phyloP scores from a whole-genome alignment of 164 flowering plant genomes.

The Piper betle region DNA sequence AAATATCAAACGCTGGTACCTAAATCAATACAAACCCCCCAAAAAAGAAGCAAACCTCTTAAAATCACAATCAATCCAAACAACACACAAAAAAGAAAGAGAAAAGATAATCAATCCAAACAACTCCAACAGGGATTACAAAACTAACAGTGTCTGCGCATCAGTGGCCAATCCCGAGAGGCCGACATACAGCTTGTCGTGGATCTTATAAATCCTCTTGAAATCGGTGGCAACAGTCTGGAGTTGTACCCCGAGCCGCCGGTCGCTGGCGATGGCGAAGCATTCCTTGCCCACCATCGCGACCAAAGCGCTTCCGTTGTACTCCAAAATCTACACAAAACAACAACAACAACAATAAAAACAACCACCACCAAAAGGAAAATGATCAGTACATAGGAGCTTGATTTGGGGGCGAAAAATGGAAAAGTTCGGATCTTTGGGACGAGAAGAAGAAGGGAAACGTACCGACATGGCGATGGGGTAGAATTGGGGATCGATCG shows the following conservation, averaged over 20 bases:
- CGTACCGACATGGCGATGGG: too few relatives aligned
- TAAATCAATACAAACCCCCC: constrained; percentile 7
- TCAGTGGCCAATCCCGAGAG: constrained; percentile 90
- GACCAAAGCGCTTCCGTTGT: constrained; percentile 87
- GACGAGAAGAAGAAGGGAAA: too few relatives aligned
- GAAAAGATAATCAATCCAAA: background rate
- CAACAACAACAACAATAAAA: too few relatives aligned
- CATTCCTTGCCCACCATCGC: constrained; percentile 99
- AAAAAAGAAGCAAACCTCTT: too few relatives aligned
- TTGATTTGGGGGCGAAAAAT: background rate
- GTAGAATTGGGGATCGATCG: too few relatives aligned
- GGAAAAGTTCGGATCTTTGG: too few relatives aligned
- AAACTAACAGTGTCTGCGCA: constrained; percentile 68
- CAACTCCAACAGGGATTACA: background rate
- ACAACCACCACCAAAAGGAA: background rate
- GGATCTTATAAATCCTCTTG: constrained; percentile 58
- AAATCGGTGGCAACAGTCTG: constrained; percentile 94
- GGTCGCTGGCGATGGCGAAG: constrained; percentile 90
- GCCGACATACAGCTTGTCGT: constrained; percentile 66
- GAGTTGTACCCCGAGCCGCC: constrained; percentile 88
- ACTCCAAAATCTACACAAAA: constrained; percentile 68
- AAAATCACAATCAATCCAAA: too few relatives aligned
- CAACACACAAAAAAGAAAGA: background rate
- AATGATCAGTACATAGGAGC: background rate
- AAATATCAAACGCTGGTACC: constrained; percentile 81